phyloP scores from a whole-genome alignment of 2,329 filamentous ascomycete species.

The Ceratocystis lukuohia region DNA sequence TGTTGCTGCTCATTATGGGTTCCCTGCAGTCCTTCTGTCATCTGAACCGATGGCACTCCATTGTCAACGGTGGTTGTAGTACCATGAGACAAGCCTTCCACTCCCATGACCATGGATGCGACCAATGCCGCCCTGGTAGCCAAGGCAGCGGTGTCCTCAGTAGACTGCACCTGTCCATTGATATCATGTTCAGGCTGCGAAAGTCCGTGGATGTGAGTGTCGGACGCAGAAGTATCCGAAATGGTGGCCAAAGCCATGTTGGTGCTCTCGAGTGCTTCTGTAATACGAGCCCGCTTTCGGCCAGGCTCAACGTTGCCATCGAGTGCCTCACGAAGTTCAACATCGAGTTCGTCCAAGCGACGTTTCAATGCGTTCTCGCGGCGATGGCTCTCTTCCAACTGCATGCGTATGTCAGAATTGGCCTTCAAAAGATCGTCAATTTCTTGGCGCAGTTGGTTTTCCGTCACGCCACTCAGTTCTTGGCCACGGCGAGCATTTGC shows the following conservation, averaged over 20 bases:
- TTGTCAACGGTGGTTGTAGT: neutral
- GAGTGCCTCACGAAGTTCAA: constrained; percentile 30
- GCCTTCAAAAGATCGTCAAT: constrained; percentile 34
- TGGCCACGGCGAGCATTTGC: constrained; percentile 49
- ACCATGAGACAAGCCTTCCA: constrained; percentile 6
- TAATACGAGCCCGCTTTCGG: constrained; percentile 15
- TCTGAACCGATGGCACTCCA: constrained; percentile 10
- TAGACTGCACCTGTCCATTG: neutral
- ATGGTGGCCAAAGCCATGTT: constrained; percentile 25
- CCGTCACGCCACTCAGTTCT: constrained; percentile 42
- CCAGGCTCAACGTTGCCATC: constrained; percentile 25
- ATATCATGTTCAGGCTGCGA: neutral
- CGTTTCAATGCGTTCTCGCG: constrained; percentile 73
- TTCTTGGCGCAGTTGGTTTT: constrained; percentile 43
- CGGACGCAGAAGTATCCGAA: constrained; percentile 28
- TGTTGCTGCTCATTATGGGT: constrained; percentile 1
- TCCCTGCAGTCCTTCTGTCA: constrained; percentile 12
- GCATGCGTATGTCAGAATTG: constrained; percentile 39
- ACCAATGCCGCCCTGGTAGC: constrained; percentile 15
- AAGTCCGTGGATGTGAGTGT: constrained; percentile 9
- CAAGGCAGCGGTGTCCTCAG: neutral
- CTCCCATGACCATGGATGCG: constrained; percentile 14
- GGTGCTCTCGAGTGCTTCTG: constrained; percentile 28
- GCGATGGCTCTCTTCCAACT: constrained; percentile 62
- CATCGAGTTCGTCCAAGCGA: constrained; percentile 65